Evolutionary conservation across 345 rosid species (phyloP), one percentile per base, ranked within the genome.

Genomic region (Nephelium lappaceum): DNA sequence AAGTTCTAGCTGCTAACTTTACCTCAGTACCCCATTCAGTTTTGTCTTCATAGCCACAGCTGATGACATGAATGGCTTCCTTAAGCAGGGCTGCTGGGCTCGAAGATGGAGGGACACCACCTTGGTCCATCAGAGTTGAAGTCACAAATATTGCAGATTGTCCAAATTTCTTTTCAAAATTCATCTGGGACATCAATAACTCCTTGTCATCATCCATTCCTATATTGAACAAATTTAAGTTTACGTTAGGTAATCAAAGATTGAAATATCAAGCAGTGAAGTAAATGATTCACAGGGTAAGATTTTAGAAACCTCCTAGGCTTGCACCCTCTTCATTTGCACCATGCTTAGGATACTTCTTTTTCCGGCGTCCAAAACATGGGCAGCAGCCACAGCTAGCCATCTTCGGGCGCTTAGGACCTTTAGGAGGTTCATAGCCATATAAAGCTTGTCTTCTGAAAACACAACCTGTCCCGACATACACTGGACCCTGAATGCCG

Each of bases 21-120:
- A 96, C 98, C 98, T 96, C 99, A 57, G 77, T 76, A 75, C 99
- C 99, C 98, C 99, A 96, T 78, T 96, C 98, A n/a, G 93, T 96
- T 83, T 94, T 94, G 90, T 96, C 99, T 82, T 94, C 98, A 41
- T 96, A 96, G 23, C 99, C 98, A 73, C 98, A 96, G 69, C 98
- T 94, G 71, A 96, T 94, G 55, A 94, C 99, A 80, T 96, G 99
- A 81, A 96, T 94, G 87, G 98, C 98, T 87, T 96, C 98, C 86
- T 96, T 96, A 63, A 96, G 92, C 81, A 93, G 87, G 27, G 95
- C 89, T 69, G 98, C 98, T 65, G 99, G 98, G 79, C 99, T 93
- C 16, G 98, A 93, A 70, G 99, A 96, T 39, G 98, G 97, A 85
- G 98, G 99, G 55, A 96, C 97, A 27, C 98, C 98, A 25, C 98